A percentile compares a stretch with the other conserved stretches of the same genome.
These are phyloP conservation scores for Trichoderma semiorbis DNA, from an alignment of 2,329 filamentous ascomycete species.

Conservation along the genomic window DNA sequence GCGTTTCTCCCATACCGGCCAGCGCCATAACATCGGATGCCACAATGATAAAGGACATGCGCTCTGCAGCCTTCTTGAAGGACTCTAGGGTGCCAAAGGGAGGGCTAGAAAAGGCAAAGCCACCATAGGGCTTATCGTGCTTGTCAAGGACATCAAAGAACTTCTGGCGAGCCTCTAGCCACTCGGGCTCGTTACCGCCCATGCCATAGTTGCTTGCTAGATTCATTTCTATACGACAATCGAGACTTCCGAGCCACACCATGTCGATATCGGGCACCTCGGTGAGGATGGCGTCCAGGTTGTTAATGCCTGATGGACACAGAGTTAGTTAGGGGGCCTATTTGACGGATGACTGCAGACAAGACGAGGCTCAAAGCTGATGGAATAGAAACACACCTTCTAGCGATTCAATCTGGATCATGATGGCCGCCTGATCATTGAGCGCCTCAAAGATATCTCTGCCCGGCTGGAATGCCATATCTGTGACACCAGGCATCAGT, in stretches of 20 bases:
- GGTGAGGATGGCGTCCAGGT: slow-evolving; percentile 48
- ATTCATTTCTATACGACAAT: slow-evolving; percentile 44
- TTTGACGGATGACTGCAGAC: background rate
- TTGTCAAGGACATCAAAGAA: slow-evolving; percentile 41
- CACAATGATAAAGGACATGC: slow-evolving; percentile 26
- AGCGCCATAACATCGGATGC: slow-evolving; percentile 27
- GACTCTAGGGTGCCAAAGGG: slow-evolving; percentile 26
- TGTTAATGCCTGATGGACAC: slow-evolving; percentile 35
- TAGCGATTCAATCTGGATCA: slow-evolving; percentile 46
- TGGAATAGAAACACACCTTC: slow-evolving; percentile 22
- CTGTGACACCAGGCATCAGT: slow-evolving; percentile 39
- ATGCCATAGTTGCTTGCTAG: slow-evolving; percentile 33
- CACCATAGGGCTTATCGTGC: slow-evolving; percentile 43
- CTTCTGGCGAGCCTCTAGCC: slow-evolving; percentile 36
- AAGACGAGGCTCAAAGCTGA: background rate
- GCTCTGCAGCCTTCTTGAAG: slow-evolving; percentile 26
- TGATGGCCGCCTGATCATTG: slow-evolving; percentile 46
- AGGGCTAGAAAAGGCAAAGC: slow-evolving; percentile 30
- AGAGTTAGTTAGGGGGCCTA: background rate
- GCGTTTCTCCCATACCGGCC: slow-evolving; percentile 22
- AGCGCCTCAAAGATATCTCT: slow-evolving; percentile 37
- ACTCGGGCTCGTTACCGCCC: slow-evolving; percentile 39
- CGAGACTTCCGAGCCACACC: slow-evolving; percentile 46
- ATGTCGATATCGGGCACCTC: slow-evolving; percentile 44
- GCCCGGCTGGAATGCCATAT: slow-evolving; percentile 32